A percentile compares a stretch with the other conserved stretches of the same genome.
These are phyloP conservation scores for Leucosporidium yakuticum DNA, from an alignment of 768 basidiomycete genomes.

Conservation along the genomic window DNA sequence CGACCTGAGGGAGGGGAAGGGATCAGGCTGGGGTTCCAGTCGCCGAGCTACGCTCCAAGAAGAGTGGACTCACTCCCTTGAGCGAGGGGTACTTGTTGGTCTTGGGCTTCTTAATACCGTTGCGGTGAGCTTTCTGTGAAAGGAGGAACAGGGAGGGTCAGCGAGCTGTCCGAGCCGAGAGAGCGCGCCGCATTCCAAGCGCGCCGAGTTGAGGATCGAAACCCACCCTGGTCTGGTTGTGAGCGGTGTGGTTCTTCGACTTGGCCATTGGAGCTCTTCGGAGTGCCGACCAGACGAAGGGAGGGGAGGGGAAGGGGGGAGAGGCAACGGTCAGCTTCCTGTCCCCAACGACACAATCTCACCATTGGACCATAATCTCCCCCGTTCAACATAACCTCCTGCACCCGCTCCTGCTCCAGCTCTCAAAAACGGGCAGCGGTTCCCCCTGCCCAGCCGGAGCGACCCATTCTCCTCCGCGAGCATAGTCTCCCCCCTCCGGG, in stretches of 20 bases:
- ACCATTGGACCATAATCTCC: too few relatives aligned
- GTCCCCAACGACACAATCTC: too few relatives aligned
- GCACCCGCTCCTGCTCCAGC: too few relatives aligned
- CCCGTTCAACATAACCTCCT: too few relatives aligned
- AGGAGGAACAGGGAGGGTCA: background rate
- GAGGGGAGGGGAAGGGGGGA: too few relatives aligned
- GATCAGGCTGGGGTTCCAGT: background rate
- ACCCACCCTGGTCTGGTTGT: conserved; percentile 32
- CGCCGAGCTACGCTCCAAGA: too few relatives aligned
- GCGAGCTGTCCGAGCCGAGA: background rate
- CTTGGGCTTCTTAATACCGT: conserved; percentile 85
- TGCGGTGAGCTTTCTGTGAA: conserved; percentile 78
- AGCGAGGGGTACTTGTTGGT: conserved; percentile 67
- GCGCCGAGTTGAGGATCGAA: background rate
- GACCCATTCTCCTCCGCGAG: too few relatives aligned
- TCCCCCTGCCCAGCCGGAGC: too few relatives aligned
- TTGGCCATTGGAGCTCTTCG: conserved; percentile 65
- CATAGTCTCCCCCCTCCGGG: too few relatives aligned
- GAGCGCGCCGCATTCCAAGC: background rate
- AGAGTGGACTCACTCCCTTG: conserved; percentile 71
- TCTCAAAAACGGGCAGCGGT: too few relatives aligned
- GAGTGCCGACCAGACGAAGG: too few relatives aligned
- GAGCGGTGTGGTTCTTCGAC: conserved; percentile 67
- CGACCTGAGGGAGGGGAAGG: conserved; percentile 18
- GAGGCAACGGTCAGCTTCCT: too few relatives aligned